Conservation (phyloP, 2,329 filamentous ascomycete genomes). For the Colletotrichum viniferum region DNA sequence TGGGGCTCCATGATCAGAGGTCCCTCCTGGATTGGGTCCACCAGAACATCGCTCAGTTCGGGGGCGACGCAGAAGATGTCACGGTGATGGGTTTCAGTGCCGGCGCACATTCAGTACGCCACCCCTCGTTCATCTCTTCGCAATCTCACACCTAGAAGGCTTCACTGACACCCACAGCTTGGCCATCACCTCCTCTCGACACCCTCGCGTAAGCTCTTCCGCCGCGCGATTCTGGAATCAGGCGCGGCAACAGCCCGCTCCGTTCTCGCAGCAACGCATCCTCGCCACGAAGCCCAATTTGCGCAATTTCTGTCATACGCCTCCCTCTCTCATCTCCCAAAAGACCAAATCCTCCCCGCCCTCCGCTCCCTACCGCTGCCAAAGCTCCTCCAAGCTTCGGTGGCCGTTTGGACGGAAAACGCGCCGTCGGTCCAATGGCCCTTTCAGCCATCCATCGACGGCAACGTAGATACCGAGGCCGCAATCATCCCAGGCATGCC, state of each 20-base stretch:
- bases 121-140: slow-evolving; percentile 21
- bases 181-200: slow-evolving; percentile 68
- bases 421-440: slow-evolving; percentile 57
- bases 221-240: slow-evolving; percentile 61
- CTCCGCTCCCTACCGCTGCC: slow-evolving; percentile 50
- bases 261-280: slow-evolving; percentile 57
- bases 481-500: slow-evolving; percentile 60
- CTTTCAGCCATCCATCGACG: slow-evolving; percentile 74
- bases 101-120: slow-evolving; percentile 62
- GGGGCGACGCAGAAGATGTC: slow-evolving; percentile 61
- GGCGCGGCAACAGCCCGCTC: slow-evolving; percentile 60
- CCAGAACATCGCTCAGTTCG: slow-evolving; percentile 63
- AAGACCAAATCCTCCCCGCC: slow-evolving; percentile 52
- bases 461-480: slow-evolving; percentile 38
- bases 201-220: slow-evolving; percentile 49
- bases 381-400: slow-evolving; percentile 44
- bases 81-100: slow-evolving; percentile 67
- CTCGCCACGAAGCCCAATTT: slow-evolving; percentile 61
- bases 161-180: slow-evolving; percentile 45
- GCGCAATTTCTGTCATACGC: slow-evolving; percentile 57
- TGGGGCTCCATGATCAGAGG: slow-evolving; percentile 68
- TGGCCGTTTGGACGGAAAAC: slow-evolving; percentile 48
- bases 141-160: not conserved
- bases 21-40: slow-evolving; percentile 64
- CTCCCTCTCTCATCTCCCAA: slow-evolving; percentile 51